Percentiles rank a stretch among this genome's conserved stretches.
phyloP scores from a whole-genome alignment of 2,329 filamentous ascomycete genomes.

The Fusarium setosum region DNA sequence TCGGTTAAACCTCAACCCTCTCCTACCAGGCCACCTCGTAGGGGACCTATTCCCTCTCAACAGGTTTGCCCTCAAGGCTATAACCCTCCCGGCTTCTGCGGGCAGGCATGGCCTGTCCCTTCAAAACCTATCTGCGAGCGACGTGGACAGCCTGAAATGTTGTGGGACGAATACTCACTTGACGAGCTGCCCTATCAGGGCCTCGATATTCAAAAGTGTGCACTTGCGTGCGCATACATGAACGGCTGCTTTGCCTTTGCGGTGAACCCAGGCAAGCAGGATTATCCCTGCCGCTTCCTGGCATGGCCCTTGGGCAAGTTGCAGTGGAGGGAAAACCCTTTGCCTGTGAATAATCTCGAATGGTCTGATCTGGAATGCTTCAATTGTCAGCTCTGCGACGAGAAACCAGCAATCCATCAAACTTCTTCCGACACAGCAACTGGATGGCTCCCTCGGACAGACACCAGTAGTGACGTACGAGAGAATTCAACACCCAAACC shows the following conservation, averaged over 20 bases:
- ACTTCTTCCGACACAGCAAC: background rate
- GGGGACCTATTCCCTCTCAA: background rate
- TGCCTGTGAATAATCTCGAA: background rate
- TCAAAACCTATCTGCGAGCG: background rate
- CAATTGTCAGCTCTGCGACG: background rate
- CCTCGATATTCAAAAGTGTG: background rate
- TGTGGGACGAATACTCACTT: background rate
- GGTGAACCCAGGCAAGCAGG: background rate
- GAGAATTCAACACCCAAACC: background rate
- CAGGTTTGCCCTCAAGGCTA: background rate
- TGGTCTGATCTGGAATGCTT: background rate
- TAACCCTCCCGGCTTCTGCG: background rate
- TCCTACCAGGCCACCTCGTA: background rate
- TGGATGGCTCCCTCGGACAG: background rate
- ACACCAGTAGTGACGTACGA: background rate
- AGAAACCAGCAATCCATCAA: background rate
- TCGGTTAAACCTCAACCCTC: background rate
- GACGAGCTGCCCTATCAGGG: background rate
- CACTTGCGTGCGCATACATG: background rate
- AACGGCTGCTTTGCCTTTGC: background rate
- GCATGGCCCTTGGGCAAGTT: background rate
- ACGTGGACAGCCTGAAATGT: background rate
- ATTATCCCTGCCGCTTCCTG: background rate
- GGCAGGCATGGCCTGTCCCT: background rate
- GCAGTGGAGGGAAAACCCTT: background rate